These are phyloP conservation scores for Lactarius trivialis DNA, from an alignment of 768 basidiomycete species.

Conservation along the genomic window DNA sequence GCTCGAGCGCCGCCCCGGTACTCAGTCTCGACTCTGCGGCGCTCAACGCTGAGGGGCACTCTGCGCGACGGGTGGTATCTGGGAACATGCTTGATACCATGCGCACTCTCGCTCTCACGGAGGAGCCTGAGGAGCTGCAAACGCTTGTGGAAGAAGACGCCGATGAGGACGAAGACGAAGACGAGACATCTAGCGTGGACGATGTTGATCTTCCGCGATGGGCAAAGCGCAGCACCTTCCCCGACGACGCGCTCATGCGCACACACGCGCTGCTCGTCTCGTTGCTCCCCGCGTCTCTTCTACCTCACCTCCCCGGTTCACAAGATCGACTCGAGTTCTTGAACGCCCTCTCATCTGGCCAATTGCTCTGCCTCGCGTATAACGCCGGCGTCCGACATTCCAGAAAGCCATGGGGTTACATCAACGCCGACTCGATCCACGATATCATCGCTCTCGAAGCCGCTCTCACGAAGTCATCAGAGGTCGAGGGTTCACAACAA, in stretches of 20 bases:
- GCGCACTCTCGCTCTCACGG: conserved; percentile 38
- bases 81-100: conserved; percentile 53
- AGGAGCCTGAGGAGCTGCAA: conserved; percentile 55
- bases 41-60: conserved; percentile 9
- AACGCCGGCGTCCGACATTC: conserved; percentile 77
- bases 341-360: conserved; percentile 60
- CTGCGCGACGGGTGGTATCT: conserved; percentile 49
- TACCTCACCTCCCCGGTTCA: conserved; percentile 31
- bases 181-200: conserved; percentile 36
- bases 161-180: background rate
- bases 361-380: conserved; percentile 74
- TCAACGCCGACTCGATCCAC: conserved; percentile 70
- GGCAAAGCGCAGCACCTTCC: conserved; percentile 58
- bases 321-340: conserved; percentile 39
- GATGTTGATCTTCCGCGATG: conserved; percentile 73
- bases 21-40: conserved; percentile 28
- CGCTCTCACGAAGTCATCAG: conserved; percentile 31
- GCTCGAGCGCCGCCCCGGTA: conserved; percentile 44
- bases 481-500: conserved; percentile 29
- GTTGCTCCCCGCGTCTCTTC: conserved; percentile 54
- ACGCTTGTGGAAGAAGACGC: conserved; percentile 40
- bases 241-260: conserved; percentile 52
- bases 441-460: conserved; percentile 66
- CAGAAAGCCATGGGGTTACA: conserved; percentile 83
- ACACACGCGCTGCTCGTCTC: conserved; percentile 52